phyloP scores from a whole-genome alignment of 2,329 filamentous ascomycete species.

The Penicillium sp. region DNA sequence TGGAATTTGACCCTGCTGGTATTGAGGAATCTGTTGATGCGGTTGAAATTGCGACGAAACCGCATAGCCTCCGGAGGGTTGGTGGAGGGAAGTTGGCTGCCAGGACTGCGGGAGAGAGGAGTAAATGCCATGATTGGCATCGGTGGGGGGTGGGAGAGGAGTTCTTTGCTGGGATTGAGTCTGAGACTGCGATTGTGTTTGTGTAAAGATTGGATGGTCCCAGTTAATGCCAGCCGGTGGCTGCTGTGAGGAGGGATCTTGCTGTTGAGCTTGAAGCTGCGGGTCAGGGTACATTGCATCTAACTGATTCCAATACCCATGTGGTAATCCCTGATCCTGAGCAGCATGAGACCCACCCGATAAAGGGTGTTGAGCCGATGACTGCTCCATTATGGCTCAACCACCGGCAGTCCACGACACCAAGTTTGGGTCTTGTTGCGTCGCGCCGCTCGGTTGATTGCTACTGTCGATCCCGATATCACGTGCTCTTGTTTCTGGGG shows the following conservation, averaged over 20 bases:
- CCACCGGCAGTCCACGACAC: neutral
- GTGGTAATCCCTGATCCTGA: slow-evolving; percentile 28
- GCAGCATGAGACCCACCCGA: slow-evolving; percentile 34
- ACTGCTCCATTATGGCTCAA: slow-evolving; percentile 40
- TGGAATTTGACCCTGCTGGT: slow-evolving; percentile 34
- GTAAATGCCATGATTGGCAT: slow-evolving; percentile 38
- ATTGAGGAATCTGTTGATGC: slow-evolving; percentile 33
- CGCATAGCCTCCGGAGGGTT: slow-evolving; percentile 32
- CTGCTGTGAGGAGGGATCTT: slow-evolving; percentile 26
- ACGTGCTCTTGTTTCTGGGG: neutral
- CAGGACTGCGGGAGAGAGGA: slow-evolving; percentile 37
- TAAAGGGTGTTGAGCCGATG: slow-evolving; percentile 34
- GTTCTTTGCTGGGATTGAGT: slow-evolving; percentile 27
- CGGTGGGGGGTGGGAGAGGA: slow-evolving; percentile 28
- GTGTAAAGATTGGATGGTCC: slow-evolving; percentile 40
- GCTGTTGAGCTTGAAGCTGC: slow-evolving; percentile 33
- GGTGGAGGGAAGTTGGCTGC: slow-evolving; percentile 38
- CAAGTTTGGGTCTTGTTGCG: neutral
- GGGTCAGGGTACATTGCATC: slow-evolving; percentile 38
- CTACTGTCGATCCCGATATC: slow-evolving; percentile 3
- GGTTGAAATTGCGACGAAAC: slow-evolving; percentile 34
- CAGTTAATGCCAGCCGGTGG: slow-evolving; percentile 39
- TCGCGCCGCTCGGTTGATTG: neutral
- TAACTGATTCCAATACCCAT: slow-evolving; percentile 45
- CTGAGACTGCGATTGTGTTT: slow-evolving; percentile 32